These are phyloP conservation scores for Abortiporus biennis DNA, from an alignment of 1,284 basidiomycete species.

Conservation along the genomic window DNA sequence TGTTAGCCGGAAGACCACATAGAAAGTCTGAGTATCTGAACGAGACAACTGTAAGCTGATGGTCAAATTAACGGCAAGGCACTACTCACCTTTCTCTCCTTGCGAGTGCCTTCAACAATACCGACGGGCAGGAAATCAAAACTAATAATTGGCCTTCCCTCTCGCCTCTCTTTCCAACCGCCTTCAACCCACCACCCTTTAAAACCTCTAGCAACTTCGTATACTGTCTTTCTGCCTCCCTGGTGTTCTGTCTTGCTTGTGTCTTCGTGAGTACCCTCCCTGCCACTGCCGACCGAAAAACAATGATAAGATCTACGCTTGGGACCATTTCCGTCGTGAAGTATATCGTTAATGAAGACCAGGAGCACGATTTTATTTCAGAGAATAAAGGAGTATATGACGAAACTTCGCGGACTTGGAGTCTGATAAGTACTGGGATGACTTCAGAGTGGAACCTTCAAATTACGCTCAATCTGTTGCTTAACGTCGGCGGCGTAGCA, in stretches of 20 bases:
- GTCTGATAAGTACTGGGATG: too few species aligned
- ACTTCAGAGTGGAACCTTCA: too few species aligned
- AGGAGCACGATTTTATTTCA: too few species aligned
- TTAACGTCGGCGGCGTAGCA: too few species aligned
- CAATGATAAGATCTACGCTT: constrained; percentile 64
- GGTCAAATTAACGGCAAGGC: neutral
- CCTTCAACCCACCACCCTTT: constrained; percentile 55
- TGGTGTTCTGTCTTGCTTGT: constrained; percentile 53
- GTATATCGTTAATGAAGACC: too few species aligned
- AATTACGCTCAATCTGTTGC: too few species aligned
- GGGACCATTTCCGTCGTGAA: too few species aligned
- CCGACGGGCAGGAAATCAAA: constrained; percentile 69
- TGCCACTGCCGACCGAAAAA: constrained; percentile 52
- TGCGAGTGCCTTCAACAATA: constrained; percentile 59
- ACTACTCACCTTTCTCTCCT: constrained; percentile 66
- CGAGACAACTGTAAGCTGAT: constrained; percentile 9
- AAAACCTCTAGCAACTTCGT: constrained; percentile 55
- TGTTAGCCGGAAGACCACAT: constrained; percentile 52
- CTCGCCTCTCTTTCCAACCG: constrained; percentile 69
- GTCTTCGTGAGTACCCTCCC: constrained; percentile 47
- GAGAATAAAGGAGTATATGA: too few species aligned
- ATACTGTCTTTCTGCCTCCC: constrained; percentile 66
- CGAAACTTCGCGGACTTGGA: too few species aligned
- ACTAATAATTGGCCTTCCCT: constrained; percentile 74
- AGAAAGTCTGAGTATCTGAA: constrained; percentile 57